Evolutionary conservation across 345 rosid genomes (phyloP).

Genomic region (Eucalyptus marginata): DNA sequence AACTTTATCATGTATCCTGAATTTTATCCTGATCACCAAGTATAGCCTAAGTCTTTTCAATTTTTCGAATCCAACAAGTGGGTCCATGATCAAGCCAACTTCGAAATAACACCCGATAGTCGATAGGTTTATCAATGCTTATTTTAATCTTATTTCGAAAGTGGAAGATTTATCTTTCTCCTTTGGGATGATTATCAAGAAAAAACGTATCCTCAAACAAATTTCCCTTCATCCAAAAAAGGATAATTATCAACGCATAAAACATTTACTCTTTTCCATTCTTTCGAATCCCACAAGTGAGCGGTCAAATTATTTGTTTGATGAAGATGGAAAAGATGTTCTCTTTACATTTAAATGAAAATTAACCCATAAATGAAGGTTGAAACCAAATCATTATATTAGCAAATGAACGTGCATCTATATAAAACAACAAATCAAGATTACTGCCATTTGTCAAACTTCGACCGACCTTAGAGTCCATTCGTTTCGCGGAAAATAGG

Average conservation of each 20-base stretch:
- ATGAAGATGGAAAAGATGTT: background rate
- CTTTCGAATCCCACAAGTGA: background rate
- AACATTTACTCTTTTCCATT: background rate
- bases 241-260: background rate
- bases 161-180: background rate
- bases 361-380: background rate
- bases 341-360: background rate
- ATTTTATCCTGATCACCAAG: rapidly evolving
- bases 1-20: too few species aligned
- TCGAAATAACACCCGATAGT: background rate
- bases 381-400: background rate
- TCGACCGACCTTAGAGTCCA: background rate
- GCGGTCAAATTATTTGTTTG: too few species aligned
- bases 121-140: background rate
- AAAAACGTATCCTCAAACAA: background rate
- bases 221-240: background rate
- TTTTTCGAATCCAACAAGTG: too few species aligned
- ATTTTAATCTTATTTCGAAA: background rate
- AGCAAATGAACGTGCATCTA: background rate
- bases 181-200: background rate
- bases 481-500: too few species aligned
- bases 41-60: rapidly evolving
- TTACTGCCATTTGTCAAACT: background rate
- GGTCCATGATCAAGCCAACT: background rate
- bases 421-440: background rate